A percentile compares a stretch with the other conserved stretches of the same genome.
phyloP scores from a whole-genome alignment of 345 rosid genomes.

The Citrus maxima region DNA sequence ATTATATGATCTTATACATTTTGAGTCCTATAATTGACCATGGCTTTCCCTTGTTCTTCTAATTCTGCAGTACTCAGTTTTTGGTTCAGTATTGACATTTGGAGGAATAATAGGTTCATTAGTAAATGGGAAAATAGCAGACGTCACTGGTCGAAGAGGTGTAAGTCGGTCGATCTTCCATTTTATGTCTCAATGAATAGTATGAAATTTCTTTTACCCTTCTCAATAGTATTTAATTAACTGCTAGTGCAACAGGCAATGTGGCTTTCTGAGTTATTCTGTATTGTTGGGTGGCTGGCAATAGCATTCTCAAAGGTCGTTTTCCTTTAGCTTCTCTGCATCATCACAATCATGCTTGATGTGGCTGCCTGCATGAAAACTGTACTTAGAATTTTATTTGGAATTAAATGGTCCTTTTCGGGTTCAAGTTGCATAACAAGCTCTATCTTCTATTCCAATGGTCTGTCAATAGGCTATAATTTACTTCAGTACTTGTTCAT shows the following conservation, averaged over 20 bases:
- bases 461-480: neutral
- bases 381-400: neutral
- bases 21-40: no score
- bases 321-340: neutral
- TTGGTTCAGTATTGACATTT: conserved; percentile 29
- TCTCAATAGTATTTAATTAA: neutral
- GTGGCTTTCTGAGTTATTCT: neutral
- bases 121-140: conserved; percentile 31
- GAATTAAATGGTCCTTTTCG: neutral
- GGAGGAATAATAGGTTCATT: conserved; percentile 35
- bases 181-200: no score
- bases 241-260: neutral
- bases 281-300: neutral
- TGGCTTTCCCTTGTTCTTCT: neutral
- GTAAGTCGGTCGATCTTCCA: no score
- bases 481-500: neutral
- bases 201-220: neutral
- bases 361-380: neutral
- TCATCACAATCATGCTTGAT: neutral
- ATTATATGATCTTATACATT: neutral
- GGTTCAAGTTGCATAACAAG: neutral
- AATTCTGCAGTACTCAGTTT: conserved; percentile 3
- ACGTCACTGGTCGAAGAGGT: neutral
- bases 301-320: neutral
- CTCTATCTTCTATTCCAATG: no score